A percentile compares a stretch with the other conserved stretches of the same genome.
Evolutionary conservation across 2,329 filamentous ascomycete species (phyloP).

Genomic region (Grosmannia penicillata): DNA sequence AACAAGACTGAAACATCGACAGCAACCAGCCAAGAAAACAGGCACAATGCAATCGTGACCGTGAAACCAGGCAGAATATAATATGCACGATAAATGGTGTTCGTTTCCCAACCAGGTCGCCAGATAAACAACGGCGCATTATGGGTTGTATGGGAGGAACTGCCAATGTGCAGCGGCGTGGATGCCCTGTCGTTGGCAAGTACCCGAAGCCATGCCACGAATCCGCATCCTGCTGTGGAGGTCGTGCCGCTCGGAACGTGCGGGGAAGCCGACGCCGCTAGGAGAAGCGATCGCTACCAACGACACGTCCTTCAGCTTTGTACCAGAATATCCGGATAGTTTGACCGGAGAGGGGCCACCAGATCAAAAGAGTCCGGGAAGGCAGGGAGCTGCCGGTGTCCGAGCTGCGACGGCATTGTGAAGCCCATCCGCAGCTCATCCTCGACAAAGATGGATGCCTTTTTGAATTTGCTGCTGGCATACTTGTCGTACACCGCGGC

Average conservation of each 20-base stretch:
- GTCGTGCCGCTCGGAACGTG: neutral
- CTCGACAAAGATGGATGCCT: slow-evolving; percentile 67
- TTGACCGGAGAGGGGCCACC: neutral
- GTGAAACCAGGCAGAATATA: too few relatives aligned
- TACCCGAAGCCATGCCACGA: neutral
- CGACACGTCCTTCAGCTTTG: neutral
- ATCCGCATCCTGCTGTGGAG: neutral
- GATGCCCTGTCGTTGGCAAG: neutral
- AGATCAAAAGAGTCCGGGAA: slow-evolving; percentile 1
- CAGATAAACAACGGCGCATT: neutral
- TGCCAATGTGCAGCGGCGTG: neutral
- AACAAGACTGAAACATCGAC: neutral
- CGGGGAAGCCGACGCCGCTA: neutral
- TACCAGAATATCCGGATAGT: neutral
- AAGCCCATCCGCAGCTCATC: slow-evolving; percentile 52
- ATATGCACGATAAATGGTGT: slow-evolving; percentile 1
- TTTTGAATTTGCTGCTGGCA: slow-evolving; percentile 72
- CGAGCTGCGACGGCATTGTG: slow-evolving; percentile 21
- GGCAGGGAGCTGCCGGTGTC: slow-evolving; percentile 3
- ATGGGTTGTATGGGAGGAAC: neutral
- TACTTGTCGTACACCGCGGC: slow-evolving; percentile 86
- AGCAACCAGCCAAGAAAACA: too few relatives aligned
- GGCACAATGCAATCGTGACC: neutral
- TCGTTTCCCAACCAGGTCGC: neutral
- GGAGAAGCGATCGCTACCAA: too few relatives aligned